Evolutionary conservation across 1,284 basidiomycete genomes (phyloP).

Genomic region (Apiotrichum domesticum): DNA sequence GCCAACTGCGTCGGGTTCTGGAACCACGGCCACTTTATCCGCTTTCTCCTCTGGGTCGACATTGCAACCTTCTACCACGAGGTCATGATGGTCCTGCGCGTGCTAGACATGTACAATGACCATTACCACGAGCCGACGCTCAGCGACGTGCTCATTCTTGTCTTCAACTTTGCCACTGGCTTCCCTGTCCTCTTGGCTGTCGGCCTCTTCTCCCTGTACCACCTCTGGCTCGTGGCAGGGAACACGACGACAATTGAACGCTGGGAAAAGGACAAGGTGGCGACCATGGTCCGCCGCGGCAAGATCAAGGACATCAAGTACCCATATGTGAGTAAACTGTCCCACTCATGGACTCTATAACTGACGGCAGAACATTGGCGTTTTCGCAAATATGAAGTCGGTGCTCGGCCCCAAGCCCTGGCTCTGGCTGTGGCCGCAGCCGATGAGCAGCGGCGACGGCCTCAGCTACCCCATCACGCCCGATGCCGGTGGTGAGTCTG

Average conservation of each 20-base stretch:
- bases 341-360: neutral
- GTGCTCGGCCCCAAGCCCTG: slow-evolving; percentile 69
- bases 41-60: slow-evolving; percentile 88
- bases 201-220: slow-evolving; percentile 84
- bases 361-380: slow-evolving; percentile 64
- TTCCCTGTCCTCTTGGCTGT: slow-evolving; percentile 79
- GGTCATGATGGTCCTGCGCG: slow-evolving; percentile 64
- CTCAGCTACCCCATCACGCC: slow-evolving; percentile 66
- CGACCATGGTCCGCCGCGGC: slow-evolving; percentile 74
- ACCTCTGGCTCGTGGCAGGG: slow-evolving; percentile 68
- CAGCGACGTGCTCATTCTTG: slow-evolving; percentile 70
- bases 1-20: slow-evolving; percentile 63
- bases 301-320: slow-evolving; percentile 84
- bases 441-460: slow-evolving; percentile 59
- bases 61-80: slow-evolving; percentile 67
- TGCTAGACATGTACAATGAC: slow-evolving; percentile 52
- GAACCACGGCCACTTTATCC: slow-evolving; percentile 85
- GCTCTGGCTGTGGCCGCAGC: slow-evolving; percentile 69
- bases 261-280: slow-evolving; percentile 94
- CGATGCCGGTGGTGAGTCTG: slow-evolving; percentile 68
- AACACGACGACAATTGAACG: slow-evolving; percentile 96
- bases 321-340: slow-evolving; percentile 65
- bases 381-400: slow-evolving; percentile 62
- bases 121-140: slow-evolving; percentile 59
- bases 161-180: slow-evolving; percentile 81